Evolutionary conservation across 192 early-diverging fungal genomes (phyloP).

Genomic region (Polychytrium aggregatum): DNA sequence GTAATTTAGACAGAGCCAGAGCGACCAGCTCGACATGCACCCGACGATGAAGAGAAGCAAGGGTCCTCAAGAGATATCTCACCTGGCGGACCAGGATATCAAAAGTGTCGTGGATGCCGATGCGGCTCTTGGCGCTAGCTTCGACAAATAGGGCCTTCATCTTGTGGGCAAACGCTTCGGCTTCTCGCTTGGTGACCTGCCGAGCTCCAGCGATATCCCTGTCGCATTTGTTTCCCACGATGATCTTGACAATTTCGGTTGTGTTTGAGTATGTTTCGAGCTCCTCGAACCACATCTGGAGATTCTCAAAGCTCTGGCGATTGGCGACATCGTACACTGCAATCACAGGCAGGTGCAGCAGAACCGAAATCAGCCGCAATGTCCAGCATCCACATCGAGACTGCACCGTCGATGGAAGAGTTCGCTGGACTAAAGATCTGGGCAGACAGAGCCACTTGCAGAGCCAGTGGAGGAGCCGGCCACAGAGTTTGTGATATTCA

Average conservation of each 20-base stretch:
- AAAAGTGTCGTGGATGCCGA: slow-evolving; percentile 88
- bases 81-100: slow-evolving; percentile 89
- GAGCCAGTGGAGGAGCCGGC: no score
- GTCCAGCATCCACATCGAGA: neutral
- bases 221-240: slow-evolving; percentile 98
- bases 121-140: slow-evolving; percentile 88
- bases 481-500: no score
- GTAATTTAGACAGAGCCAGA: neutral
- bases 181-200: slow-evolving; percentile 77
- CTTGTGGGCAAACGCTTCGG: slow-evolving; percentile 77
- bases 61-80: slow-evolving; percentile 5
- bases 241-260: slow-evolving; percentile 87
- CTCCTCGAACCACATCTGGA: slow-evolving; percentile 92
- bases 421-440: no score
- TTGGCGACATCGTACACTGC: slow-evolving; percentile 96
- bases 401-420: no score
- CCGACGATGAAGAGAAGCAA: neutral
- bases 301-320: slow-evolving; percentile 83
- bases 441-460: no score
- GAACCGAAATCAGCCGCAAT: neutral
- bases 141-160: slow-evolving; percentile 92
- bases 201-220: slow-evolving; percentile 57
- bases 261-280: slow-evolving; percentile 82
- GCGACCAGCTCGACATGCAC: neutral
- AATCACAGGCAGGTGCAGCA: neutral